These are phyloP conservation scores for Lentinula novae-zelandiae DNA, from an alignment of 1,284 basidiomycete species.

Conservation along the genomic window DNA sequence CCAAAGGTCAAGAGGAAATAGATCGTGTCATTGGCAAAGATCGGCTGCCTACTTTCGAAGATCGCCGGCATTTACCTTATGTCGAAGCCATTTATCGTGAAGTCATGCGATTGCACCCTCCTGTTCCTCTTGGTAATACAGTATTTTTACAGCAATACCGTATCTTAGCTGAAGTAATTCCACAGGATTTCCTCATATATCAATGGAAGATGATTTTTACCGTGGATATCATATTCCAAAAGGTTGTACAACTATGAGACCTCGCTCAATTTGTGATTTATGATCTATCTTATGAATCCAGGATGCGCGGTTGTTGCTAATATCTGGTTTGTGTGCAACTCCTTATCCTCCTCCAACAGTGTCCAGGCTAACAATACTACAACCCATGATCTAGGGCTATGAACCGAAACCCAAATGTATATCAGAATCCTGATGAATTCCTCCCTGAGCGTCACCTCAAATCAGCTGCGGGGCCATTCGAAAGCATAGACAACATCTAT, in stretches of 20 bases:
- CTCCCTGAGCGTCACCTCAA: slow-evolving; percentile 25
- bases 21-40: slow-evolving; percentile 28
- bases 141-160: neutral
- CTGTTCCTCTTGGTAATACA: slow-evolving; percentile 16
- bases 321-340: slow-evolving; percentile 21
- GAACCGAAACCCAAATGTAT: slow-evolving; percentile 21
- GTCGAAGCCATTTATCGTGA: slow-evolving; percentile 33
- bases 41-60: slow-evolving; percentile 32
- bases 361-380: neutral
- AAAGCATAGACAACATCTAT: slow-evolving; percentile 15
- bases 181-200: slow-evolving; percentile 19
- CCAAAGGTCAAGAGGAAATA: slow-evolving; percentile 34
- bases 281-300: neutral
- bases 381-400: slow-evolving; percentile 21
- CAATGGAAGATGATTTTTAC: slow-evolving; percentile 22
- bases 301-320: slow-evolving; percentile 24
- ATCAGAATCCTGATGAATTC: slow-evolving; percentile 23
- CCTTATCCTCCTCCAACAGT: neutral
- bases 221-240: slow-evolving; percentile 26
- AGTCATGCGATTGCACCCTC: slow-evolving; percentile 27
- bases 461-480: neutral
- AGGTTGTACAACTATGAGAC: slow-evolving; percentile 12
- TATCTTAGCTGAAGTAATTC: neutral
- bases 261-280: neutral
- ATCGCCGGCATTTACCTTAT: slow-evolving; percentile 32